Evolutionary conservation across 2,329 filamentous ascomycete species (phyloP).

Genomic region (Xylariaceae sp.): DNA sequence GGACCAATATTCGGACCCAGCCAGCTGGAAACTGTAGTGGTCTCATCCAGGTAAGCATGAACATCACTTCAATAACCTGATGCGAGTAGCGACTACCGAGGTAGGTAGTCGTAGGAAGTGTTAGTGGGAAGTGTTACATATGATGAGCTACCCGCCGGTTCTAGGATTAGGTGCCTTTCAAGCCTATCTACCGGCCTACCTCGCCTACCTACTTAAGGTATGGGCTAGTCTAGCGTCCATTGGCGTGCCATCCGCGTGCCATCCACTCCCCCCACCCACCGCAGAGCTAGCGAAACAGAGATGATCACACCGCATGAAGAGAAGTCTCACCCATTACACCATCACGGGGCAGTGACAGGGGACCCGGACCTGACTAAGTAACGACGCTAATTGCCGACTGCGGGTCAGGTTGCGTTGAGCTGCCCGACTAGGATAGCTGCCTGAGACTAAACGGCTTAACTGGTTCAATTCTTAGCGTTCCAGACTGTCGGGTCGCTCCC

Average conservation of each 20-base stretch:
- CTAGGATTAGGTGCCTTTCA: no score
- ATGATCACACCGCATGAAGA: not conserved
- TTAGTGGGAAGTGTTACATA: no score
- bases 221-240: no score
- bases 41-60: constrained; percentile 7
- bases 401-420: constrained; percentile 20
- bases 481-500: constrained; percentile 25
- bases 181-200: no score
- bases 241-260: no score
- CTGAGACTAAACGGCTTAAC: constrained; percentile 3
- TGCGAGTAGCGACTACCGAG: constrained; percentile 18
- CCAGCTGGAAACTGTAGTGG: constrained; percentile 6
- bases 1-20: constrained; percentile 9
- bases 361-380: not conserved
- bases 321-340: constrained; percentile 3
- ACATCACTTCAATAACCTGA: constrained; percentile 8
- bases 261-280: no score
- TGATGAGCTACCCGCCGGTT: no score
- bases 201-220: no score
- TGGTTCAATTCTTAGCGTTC: constrained; percentile 18
- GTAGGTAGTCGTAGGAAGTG: constrained; percentile 3
- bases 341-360: not conserved
- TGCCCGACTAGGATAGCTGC: constrained; percentile 23
- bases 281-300: no score
- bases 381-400: constrained; percentile 18